phyloP scores from a whole-genome alignment of 2,329 filamentous ascomycete species.

The Neobulgaria alba region DNA sequence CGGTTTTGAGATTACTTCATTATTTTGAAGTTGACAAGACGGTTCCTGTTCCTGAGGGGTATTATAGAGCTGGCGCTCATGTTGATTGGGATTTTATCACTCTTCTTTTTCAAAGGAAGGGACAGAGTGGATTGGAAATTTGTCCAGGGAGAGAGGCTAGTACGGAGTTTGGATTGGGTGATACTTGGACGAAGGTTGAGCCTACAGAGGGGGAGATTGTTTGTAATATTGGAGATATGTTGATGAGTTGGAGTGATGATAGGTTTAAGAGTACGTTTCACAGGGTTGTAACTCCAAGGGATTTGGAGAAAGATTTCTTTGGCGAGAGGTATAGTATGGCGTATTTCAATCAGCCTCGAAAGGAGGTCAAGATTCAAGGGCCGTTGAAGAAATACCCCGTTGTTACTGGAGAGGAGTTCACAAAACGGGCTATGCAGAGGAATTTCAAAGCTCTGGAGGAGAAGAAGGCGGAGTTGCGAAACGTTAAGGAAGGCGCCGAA shows the following conservation, averaged over 20 bases:
- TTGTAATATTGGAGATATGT: constrained; percentile 57
- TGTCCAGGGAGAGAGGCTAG: constrained; percentile 54
- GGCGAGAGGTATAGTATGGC: constrained; percentile 56
- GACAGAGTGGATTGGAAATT: constrained; percentile 54
- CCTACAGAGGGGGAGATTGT: constrained; percentile 46
- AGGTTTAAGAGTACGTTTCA: constrained; percentile 60
- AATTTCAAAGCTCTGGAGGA: constrained; percentile 45
- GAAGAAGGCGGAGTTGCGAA: constrained; percentile 32
- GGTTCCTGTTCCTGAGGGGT: constrained; percentile 33
- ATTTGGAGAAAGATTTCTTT: constrained; percentile 45
- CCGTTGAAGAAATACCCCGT: constrained; percentile 52
- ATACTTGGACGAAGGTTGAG: constrained; percentile 56
- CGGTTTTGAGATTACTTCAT: constrained; percentile 46
- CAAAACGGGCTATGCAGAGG: constrained; percentile 44
- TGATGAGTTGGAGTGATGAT: constrained; percentile 61
- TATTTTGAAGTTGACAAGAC: constrained; percentile 40
- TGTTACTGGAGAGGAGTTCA: constrained; percentile 54
- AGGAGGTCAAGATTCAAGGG: constrained; percentile 49
- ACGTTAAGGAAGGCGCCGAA: constrained; percentile 4
- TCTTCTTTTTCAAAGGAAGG: constrained; percentile 51
- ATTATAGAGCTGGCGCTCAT: constrained; percentile 53
- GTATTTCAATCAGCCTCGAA: constrained; percentile 57
- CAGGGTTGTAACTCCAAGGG: constrained; percentile 51
- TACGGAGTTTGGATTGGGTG: constrained; percentile 49
- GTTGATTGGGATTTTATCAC: constrained; percentile 57